Percentiles rank a stretch among this genome's conserved stretches.
Conservation (phyloP, 106 monocot species). For the Chionographis japonica region DNA sequence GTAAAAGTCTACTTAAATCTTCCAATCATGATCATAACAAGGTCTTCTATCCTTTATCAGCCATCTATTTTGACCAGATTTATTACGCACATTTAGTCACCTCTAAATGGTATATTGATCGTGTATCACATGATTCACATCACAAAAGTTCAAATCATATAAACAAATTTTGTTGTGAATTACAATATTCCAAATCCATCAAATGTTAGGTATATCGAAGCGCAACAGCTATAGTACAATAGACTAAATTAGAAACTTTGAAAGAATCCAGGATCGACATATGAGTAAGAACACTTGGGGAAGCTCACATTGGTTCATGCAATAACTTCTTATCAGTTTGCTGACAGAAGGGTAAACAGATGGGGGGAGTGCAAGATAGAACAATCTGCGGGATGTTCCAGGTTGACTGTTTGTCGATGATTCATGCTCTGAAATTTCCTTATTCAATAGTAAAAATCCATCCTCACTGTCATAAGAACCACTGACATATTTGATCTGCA, state of each 20-base stretch:
- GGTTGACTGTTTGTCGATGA: slow-evolving; percentile 48
- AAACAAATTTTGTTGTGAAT: neutral
- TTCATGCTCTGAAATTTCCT: slow-evolving; percentile 83
- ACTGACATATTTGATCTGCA: slow-evolving; percentile 97
- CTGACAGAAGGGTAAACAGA: slow-evolving; percentile 96
- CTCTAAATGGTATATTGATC: too few species aligned
- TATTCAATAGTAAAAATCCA: slow-evolving; percentile 71
- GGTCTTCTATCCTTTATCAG: too few species aligned
- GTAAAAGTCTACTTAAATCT: too few species aligned
- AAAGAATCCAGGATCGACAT: too few species aligned
- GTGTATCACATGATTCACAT: too few species aligned
- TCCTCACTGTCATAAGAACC: slow-evolving; percentile 88
- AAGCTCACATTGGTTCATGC: slow-evolving; percentile 85
- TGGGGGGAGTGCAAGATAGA: slow-evolving; percentile 95
- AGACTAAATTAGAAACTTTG: too few species aligned
- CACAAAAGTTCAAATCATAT: too few species aligned
- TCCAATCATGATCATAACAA: too few species aligned
- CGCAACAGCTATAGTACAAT: neutral
- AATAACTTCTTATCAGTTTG: slow-evolving; percentile 84
- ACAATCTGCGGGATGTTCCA: slow-evolving; percentile 79
- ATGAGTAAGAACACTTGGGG: neutral
- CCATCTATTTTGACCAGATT: too few species aligned
- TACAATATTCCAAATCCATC: neutral
- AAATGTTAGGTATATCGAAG: too few species aligned
- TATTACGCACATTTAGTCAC: too few species aligned